Evolutionary conservation across 2,329 filamentous ascomycete species (phyloP), one percentile per base, ranked within the genome.

Genomic region (Westerdykella sp.): DNA sequence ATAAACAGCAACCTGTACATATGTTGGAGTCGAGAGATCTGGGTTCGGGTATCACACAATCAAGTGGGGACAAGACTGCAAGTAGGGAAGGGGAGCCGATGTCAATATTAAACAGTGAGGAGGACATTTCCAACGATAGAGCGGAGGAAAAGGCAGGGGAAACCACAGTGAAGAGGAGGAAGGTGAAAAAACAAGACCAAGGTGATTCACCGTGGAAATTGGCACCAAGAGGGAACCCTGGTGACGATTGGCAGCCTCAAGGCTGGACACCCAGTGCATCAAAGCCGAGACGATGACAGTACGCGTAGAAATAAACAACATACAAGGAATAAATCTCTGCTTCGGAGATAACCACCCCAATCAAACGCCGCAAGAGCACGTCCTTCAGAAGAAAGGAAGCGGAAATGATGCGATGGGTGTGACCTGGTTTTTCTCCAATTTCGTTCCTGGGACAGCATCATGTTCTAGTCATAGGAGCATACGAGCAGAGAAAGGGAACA

Each of bases 161-260:
- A 3, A 44, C 50, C 18, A 41, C 55, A 21, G 36, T 55, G 43
- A 56, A 60, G 41, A 57, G 44, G 42, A 49, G 39, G 21, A 55
- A 57, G 46, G 46, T 40, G 5, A 48, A 49, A 43, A 54, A 49
- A 41, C 61, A 57, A 39, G 59, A 63, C 40, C 51, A 55, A 13
- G 62, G 58, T 53, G 52, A 69, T 54, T 55, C 59, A 31, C 70
- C 70, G 1, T 73, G 69, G 69, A 66, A 69, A 36, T 52, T 65
- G 34, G 48, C 60, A 16, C 50, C 57, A 7, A 65, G 61, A 41
- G 61, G 65, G 9, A 66, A 62, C 22, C 65, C 68, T 10, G 61
- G 70, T 16, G 68, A 74, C 42, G 69, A 69, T 6, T 74, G 69
- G 69, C 71, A 75, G 57, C 73, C 73, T 1, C 55, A 67, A 43